Conservation (phyloP, 805 yeast genomes). For the Nakazawaea ernobii region DNA sequence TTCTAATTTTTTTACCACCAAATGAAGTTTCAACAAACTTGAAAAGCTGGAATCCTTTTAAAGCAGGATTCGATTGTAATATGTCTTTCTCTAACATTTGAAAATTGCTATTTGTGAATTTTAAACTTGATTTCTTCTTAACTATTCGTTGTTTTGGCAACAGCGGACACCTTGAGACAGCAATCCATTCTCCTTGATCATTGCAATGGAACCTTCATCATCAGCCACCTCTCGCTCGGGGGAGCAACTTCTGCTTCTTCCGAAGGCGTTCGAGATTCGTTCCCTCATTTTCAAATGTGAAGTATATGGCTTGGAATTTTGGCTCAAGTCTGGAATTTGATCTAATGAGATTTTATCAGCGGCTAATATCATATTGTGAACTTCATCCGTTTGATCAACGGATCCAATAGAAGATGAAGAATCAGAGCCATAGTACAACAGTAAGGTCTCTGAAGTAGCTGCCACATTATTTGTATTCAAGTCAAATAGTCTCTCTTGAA, state of each 20-base stretch:
- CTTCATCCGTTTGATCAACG: neutral
- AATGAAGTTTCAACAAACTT: too few relatives aligned
- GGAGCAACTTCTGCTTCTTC: neutral
- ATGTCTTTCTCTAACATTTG: neutral
- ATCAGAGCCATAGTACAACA: neutral
- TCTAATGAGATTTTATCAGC: neutral
- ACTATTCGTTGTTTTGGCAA: neutral
- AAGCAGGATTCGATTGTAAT: neutral
- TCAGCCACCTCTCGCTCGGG: neutral
- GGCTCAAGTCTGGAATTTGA: neutral
- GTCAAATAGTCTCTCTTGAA: neutral
- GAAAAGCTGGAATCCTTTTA: conserved; percentile 4
- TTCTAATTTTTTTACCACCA: too few relatives aligned
- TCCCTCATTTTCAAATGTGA: conserved; percentile 7
- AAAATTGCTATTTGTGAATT: neutral
- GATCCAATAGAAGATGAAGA: neutral
- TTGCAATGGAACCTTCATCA: neutral
- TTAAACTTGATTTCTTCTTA: conserved; percentile 9
- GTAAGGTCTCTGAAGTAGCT: neutral
- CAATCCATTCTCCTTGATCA: too few relatives aligned
- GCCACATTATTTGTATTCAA: neutral
- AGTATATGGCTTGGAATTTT: neutral
- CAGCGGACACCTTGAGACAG: too few relatives aligned
- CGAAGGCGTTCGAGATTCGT: conserved; percentile 6
- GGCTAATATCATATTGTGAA: neutral